Evolutionary conservation across 306 rosid species (phyloP).

Genomic region (Malus sieversii): DNA sequence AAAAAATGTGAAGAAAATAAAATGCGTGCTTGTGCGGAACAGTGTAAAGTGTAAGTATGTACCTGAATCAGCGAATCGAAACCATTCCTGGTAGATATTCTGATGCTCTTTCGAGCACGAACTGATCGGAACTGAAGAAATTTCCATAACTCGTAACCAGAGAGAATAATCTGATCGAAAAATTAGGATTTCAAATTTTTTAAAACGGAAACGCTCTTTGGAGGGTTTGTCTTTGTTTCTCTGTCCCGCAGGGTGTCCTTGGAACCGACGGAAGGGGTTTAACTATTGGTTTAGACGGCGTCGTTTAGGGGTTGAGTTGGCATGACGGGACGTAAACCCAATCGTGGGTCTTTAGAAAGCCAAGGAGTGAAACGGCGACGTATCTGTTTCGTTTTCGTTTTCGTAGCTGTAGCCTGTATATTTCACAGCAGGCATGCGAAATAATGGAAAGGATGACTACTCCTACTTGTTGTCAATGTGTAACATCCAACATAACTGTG

Average conservation of each 20-base stretch:
- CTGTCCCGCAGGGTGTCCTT: background rate
- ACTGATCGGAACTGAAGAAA: slow-evolving; percentile 37
- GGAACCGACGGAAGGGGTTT: background rate
- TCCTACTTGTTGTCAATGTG: background rate
- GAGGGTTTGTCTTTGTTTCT: background rate
- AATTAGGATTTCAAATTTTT: background rate
- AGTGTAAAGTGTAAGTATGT: background rate
- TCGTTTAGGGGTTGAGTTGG: slow-evolving; percentile 2
- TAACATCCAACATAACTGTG: background rate
- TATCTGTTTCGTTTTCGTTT: background rate
- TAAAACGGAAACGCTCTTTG: background rate
- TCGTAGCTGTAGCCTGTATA: background rate
- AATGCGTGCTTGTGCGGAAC: background rate
- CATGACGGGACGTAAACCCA: background rate
- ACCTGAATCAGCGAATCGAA: slow-evolving; percentile 81
- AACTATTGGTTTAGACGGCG: background rate
- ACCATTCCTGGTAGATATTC: slow-evolving; percentile 67
- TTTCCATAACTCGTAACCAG: slow-evolving; percentile 39
- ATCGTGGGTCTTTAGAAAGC: background rate
- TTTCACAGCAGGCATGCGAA: background rate
- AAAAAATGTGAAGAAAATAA: background rate
- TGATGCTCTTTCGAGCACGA: slow-evolving; percentile 56
- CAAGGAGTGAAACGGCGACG: background rate
- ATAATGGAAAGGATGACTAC: background rate
- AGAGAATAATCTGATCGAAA: background rate